These are phyloP conservation scores for Tolypocladium album DNA, from an alignment of 2,329 filamentous ascomycete species.

Conservation along the genomic window DNA sequence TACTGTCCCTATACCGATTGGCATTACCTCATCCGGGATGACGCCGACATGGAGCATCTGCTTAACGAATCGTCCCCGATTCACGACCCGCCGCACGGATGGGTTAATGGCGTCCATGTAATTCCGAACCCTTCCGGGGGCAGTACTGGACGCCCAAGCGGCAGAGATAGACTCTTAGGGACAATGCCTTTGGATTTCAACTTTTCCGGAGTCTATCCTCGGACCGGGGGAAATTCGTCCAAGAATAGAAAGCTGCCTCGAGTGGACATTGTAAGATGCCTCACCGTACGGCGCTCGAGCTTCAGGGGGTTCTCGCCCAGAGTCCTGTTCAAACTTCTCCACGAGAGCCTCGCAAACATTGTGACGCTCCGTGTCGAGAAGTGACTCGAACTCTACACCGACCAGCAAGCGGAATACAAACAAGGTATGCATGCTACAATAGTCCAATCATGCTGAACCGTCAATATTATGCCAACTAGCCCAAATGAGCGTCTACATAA, in stretches of 20 bases:
- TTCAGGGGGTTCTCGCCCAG: neutral
- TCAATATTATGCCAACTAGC: neutral
- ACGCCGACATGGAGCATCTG: neutral
- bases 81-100: neutral
- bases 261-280: neutral
- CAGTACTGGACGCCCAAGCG: neutral
- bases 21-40: neutral
- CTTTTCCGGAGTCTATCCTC: neutral
- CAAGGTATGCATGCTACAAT: neutral
- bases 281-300: neutral
- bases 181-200: neutral
- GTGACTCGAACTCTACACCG: neutral
- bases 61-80: neutral
- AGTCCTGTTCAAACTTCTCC: neutral
- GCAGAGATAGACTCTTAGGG: neutral
- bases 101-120: neutral
- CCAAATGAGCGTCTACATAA: too few species aligned
- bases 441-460: too few species aligned
- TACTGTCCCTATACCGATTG: neutral
- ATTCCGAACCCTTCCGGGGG: neutral
- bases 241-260: neutral
- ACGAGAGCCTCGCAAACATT: neutral
- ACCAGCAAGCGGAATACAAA: neutral
- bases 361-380: neutral
- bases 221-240: neutral